A percentile compares a stretch with the other conserved stretches of the same genome.
phyloP scores from a whole-genome alignment of 768 basidiomycete genomes.

The Trametes sanguinea region DNA sequence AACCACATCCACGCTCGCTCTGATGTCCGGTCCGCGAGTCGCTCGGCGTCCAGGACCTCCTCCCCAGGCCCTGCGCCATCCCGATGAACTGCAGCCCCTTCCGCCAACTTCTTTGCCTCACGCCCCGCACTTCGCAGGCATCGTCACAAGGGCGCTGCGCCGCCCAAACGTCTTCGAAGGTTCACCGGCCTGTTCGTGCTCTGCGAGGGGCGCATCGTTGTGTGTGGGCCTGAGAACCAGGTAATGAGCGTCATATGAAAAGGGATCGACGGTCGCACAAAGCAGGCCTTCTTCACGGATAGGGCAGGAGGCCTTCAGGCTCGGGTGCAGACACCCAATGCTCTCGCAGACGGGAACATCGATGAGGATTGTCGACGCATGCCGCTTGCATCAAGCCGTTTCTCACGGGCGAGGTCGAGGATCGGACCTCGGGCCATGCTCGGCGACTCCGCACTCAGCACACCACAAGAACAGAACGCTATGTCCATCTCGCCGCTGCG shows the following conservation, averaged over 20 bases:
- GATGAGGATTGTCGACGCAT: neutral
- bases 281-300: constrained; percentile 5
- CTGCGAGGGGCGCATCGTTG: neutral
- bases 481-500: neutral
- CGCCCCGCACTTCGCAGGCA: neutral
- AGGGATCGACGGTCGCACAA: constrained; percentile 13
- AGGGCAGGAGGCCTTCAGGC: neutral
- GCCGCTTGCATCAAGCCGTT: neutral
- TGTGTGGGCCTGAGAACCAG: constrained; percentile 8
- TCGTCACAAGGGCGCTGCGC: neutral
- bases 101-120: neutral
- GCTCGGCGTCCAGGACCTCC: constrained; percentile 12
- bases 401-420: constrained; percentile 4
- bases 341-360: constrained; percentile 10
- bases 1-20: neutral
- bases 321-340: neutral
- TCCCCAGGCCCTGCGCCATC: constrained; percentile 1
- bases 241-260: neutral
- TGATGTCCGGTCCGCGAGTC: constrained; percentile 8
- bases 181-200: constrained; percentile 4
- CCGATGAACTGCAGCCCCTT: constrained; percentile 1
- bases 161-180: neutral
- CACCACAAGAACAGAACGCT: neutral
- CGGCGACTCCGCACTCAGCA: neutral
- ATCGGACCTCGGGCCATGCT: constrained; percentile 10